Evolutionary conservation across 2,329 filamentous ascomycete genomes (phyloP), one percentile per base, ranked within the genome.

Genomic region (Didymosphaeria variabile): DNA sequence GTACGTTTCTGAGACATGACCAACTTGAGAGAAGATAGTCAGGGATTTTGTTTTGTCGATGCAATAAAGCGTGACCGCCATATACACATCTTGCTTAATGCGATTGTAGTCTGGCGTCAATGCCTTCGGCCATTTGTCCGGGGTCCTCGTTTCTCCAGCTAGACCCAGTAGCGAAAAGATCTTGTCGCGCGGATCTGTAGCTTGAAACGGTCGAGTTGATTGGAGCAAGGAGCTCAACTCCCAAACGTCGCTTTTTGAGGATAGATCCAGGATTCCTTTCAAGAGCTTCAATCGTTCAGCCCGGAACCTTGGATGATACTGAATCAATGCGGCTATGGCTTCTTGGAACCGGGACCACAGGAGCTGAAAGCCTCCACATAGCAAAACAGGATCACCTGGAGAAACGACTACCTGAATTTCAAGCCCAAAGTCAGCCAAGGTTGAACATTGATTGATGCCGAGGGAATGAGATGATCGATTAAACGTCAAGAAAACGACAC

Each of bases 181-280:
- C 40, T 60, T 58, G 49, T 63, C 61, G 10, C 53, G 57, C 2
- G 50, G 44, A 52, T 63, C 61, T n/a, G 40, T 57, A 9, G 60
- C 60, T 38, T 59, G 51, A 31, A 57, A 62, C 2, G 44, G 19
- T 17, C 52, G 26, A 13, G 56, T 59, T 2, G 31, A 57, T 49
- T 57, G 60, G 12, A 62, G 53, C 21, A 57, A 49, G 1, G 36
- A 31, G 21, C 32, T 52, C 13, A 62, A 29, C 29, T 62, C 55
- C 60, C 60, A 59, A 23, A 53, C 52, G 19, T 59, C 52, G 29
- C 42, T 53, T 9, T 21, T 59, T 8, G 56, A 59, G 1, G 45
- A 56, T 15, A 62, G 34, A 15, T 62, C 53, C 1, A 54, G 55
- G 5, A 59, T 62, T 23, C 56, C 38, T 15, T 56, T 58, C n/a